A percentile compares a stretch with the other conserved stretches of the same genome.
These are phyloP conservation scores for Diaporthe batatas DNA, from an alignment of 2,329 filamentous ascomycete species.

Conservation along the genomic window DNA sequence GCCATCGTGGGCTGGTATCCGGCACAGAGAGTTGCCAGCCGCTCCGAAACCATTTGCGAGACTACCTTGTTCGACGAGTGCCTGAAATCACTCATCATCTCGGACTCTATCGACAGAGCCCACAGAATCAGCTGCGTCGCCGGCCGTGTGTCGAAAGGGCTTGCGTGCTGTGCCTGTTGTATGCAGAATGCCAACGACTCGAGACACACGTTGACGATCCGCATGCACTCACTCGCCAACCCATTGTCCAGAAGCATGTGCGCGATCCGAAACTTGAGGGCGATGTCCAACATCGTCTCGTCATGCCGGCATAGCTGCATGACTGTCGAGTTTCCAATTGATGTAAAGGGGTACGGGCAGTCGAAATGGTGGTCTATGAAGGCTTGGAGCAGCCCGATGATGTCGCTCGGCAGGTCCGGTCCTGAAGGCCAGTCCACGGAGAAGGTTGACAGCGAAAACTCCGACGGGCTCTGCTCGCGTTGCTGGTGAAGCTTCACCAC, in stretches of 20 bases:
- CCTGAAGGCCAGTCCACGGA: conserved; percentile 3
- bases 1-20: conserved; percentile 30
- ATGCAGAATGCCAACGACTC: conserved; percentile 19
- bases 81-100: conserved; percentile 27
- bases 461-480: not conserved
- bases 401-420: conserved; percentile 1
- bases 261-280: conserved; percentile 33
- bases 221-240: conserved; percentile 2
- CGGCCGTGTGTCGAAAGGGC: conserved; percentile 3
- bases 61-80: not conserved
- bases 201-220: conserved; percentile 1
- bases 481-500: conserved; percentile 24
- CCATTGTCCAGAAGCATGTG: conserved; percentile 35
- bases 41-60: conserved; percentile 15
- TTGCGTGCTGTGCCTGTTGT: conserved; percentile 18
- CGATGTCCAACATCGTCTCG: conserved; percentile 35
- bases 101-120: conserved; percentile 29
- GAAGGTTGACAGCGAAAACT: not conserved
- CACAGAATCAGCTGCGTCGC: conserved; percentile 23
- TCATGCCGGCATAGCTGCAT: conserved; percentile 1
- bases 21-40: not conserved
- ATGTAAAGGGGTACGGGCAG: conserved; percentile 2
- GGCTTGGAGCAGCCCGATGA: conserved; percentile 20
- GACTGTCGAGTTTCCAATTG: not conserved
- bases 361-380: conserved; percentile 35